These are phyloP conservation scores for Ustilago xerochloae DNA, from an alignment of 1,284 basidiomycete species.

Conservation along the genomic window DNA sequence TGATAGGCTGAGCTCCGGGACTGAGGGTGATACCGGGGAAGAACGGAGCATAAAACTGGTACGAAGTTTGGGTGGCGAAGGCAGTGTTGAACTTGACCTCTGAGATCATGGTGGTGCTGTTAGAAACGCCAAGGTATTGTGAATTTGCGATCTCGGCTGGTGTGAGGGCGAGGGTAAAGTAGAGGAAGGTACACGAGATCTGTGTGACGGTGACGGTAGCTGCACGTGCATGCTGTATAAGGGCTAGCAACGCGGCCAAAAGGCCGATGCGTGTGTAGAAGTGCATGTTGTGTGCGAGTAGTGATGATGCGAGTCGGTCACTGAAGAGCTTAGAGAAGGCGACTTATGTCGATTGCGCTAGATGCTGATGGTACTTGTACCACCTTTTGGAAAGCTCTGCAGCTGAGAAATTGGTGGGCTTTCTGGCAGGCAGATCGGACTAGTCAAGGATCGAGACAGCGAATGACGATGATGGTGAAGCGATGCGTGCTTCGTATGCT, in stretches of 20 bases:
- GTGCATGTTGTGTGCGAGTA: conserved; percentile 14
- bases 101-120: conserved; percentile 16
- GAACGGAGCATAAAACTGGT: conserved; percentile 32
- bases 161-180: conserved; percentile 32
- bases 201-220: conserved; percentile 26
- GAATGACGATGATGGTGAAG: neutral
- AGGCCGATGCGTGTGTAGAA: conserved; percentile 7
- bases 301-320: too few species aligned
- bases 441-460: neutral
- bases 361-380: too few species aligned
- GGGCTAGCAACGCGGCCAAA: conserved; percentile 24
- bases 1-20: conserved; percentile 24
- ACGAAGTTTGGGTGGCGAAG: conserved; percentile 17
- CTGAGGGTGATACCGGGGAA: conserved; percentile 9
- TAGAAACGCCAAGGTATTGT: conserved; percentile 16
- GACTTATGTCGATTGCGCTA: too few species aligned
- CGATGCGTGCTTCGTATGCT: neutral
- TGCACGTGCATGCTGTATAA: conserved; percentile 16
- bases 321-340: too few species aligned
- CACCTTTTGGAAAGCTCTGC: too few species aligned
- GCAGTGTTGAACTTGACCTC: conserved; percentile 24
- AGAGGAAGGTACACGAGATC: conserved; percentile 27
- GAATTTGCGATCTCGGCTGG: conserved; percentile 15
- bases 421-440: too few species aligned
- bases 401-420: too few species aligned